A percentile compares a stretch with the other conserved stretches of the same genome.
phyloP scores from a whole-genome alignment of 208 protist genomes.

The Willaertia magna region DNA sequence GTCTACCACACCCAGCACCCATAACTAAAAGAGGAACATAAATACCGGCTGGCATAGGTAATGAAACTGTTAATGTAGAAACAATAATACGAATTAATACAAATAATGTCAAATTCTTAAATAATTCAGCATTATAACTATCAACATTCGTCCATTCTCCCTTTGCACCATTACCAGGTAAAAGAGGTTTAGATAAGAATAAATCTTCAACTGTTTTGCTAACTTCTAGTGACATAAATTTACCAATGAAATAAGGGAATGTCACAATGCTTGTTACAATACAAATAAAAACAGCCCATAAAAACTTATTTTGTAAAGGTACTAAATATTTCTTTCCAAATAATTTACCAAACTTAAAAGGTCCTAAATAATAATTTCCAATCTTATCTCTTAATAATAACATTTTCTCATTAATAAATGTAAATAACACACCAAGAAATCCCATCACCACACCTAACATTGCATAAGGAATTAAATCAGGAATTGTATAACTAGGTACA shows the following conservation, averaged over 20 bases:
- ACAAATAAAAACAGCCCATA: not conserved
- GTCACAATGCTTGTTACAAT: not conserved
- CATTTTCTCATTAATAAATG: not conserved
- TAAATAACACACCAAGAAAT: not conserved
- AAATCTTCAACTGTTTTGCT: not conserved
- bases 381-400: not conserved
- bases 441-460: not conserved
- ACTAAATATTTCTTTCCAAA: not conserved
- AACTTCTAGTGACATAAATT: not conserved
- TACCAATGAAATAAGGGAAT: not conserved
- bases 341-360: not conserved
- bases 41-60: not conserved
- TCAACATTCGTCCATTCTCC: not conserved
- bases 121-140: not conserved
- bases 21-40: not conserved
- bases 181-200: not conserved
- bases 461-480: not conserved
- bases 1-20: not conserved
- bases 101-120: not conserved
- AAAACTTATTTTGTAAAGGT: not conserved
- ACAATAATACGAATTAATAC: not conserved
- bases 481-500: not conserved
- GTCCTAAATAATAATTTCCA: not conserved
- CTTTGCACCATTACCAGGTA: not conserved
- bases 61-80: not conserved